Base-by-base conservation (phyloP, 345 rosid species). In the Toxicodendron radicans region DNA sequence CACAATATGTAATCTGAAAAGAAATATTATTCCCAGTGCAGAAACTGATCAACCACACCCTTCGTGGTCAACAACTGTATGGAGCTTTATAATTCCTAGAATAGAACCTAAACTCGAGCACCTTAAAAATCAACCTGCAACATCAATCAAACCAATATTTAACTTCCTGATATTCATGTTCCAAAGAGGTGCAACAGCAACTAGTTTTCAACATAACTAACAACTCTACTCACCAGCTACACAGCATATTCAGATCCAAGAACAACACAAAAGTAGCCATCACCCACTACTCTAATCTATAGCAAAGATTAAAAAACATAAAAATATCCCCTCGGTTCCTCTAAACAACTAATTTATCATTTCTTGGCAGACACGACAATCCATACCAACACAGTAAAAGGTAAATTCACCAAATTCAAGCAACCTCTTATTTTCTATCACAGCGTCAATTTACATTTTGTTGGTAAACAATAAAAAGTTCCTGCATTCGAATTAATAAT, bases 41-140 rank as follows among this genome's bases (percentile, higher is more conserved):
- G 74, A 45, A 70, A 35, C 10, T 14, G 24, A 54, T 48, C 18
- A 41, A 7, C 21, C 41, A 20, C 49, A 56, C 59, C 70, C 24
- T 32, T 46, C 33, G 1, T 18, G 30, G 45, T 45, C 13, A 66
- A 9, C 45, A 79, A 64, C 35, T 59, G 43, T 16, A 48, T 54
- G 52, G 61, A 74, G 71, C 58, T 71, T 71, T 53, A 45, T 35
- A 53, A 71, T 41, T 13, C 66, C 62, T 6, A 21, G 17, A 27
- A 68, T 23, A 46, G 18, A 64, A n/a, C 5, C 2, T 30, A 68
- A 79, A 43, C n/a, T 51, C 45, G 14, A 77, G 52, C 16, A 14
- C 64, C 70, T 60, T 73, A 41, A 77, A 84, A 79, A 64, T 59
- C 65, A 80, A 73, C 77, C 83, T 71, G 81, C 65, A 58, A 68